These are phyloP conservation scores for Ceratobasidium papillatum DNA, from an alignment of 1,284 basidiomycete species.

Conservation along the genomic window DNA sequence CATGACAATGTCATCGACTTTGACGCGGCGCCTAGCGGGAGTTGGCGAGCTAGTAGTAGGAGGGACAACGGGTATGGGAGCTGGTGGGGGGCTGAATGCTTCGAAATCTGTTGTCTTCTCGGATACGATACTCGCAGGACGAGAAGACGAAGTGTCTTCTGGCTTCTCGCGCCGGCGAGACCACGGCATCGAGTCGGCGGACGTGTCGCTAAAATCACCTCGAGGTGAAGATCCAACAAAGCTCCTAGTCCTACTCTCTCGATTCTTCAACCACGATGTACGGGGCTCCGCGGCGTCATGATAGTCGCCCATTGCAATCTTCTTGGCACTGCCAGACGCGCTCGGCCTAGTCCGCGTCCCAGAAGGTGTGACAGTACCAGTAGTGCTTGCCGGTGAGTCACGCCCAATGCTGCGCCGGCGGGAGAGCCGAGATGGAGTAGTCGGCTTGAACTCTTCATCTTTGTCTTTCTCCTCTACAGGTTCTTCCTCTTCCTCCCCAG, in stretches of 20 bases:
- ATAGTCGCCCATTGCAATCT: conserved; percentile 31
- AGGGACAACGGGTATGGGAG: conserved; percentile 10
- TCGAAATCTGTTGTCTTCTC: conserved; percentile 7
- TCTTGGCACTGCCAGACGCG: conserved; percentile 21
- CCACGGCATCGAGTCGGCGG: conserved; percentile 15
- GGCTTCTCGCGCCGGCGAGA: conserved; percentile 15
- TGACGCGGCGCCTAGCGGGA: conserved; percentile 26
- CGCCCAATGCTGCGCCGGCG: conserved; percentile 29
- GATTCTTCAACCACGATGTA: conserved; percentile 35
- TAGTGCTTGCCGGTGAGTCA: conserved; percentile 32
- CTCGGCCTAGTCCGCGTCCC: conserved; percentile 9
- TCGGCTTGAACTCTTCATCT: conserved; percentile 28
- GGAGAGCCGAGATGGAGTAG: conserved; percentile 20
- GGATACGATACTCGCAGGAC: conserved; percentile 11
- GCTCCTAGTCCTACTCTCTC: conserved; percentile 23
- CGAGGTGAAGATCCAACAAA: conserved; percentile 23
- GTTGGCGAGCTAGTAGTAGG: conserved; percentile 2
- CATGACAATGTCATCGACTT: conserved; percentile 36
- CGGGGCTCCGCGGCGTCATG: conserved; percentile 29
- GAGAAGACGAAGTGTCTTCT: neutral
- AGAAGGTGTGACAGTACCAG: conserved; percentile 34
- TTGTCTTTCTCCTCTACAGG: neutral
- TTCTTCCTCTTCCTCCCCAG: conserved; percentile 12
- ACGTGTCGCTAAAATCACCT: conserved; percentile 36
- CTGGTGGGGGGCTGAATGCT: conserved; percentile 18